A percentile compares a stretch with the other conserved stretches of the same genome.
These are phyloP conservation scores for Juncus inflexus DNA, from an alignment of 176 grass and related monocot species.

Conservation along the genomic window DNA sequence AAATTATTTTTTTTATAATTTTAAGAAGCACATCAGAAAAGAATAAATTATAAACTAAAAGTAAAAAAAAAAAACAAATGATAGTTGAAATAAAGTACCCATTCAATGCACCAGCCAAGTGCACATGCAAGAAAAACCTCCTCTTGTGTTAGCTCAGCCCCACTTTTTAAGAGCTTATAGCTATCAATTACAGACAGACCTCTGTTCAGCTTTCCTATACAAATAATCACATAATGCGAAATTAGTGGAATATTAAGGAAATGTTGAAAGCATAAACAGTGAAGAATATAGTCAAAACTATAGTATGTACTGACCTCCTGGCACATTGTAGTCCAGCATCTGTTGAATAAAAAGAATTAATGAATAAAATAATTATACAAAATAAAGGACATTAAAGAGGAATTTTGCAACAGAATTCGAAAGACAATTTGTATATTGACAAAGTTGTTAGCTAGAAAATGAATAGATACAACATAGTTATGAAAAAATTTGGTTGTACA, in stretches of 20 bases:
- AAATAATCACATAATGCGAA: background rate
- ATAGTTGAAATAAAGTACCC: conserved; percentile 43
- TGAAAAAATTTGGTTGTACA: too few species aligned
- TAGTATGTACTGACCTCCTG: conserved; percentile 53
- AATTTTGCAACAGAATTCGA: too few species aligned
- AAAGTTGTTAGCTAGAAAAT: too few species aligned
- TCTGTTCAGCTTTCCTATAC: conserved; percentile 63
- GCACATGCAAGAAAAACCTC: conserved; percentile 74
- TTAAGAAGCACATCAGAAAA: conserved; percentile 10
- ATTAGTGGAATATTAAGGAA: conserved; percentile 5
- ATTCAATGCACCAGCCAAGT: conserved; percentile 99
- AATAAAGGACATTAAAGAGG: background rate
- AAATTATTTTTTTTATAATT: conserved; percentile 18
- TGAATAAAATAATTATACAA: background rate
- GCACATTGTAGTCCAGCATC: conserved; percentile 99
- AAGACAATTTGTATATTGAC: too few species aligned
- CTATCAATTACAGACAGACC: conserved; percentile 90
- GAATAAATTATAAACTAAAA: conserved; percentile 11
- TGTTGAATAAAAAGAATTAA: conserved; percentile 35
- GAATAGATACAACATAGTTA: too few species aligned
- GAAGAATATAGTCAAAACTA: too few species aligned
- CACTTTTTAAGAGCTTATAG: conserved; percentile 76
- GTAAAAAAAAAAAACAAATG: conserved; percentile 8
- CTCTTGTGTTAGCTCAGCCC: conserved; percentile 49
- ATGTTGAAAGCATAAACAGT: background rate